phyloP scores from a whole-genome alignment of 139 green algal genomes.

The Gonium pectorale region DNA sequence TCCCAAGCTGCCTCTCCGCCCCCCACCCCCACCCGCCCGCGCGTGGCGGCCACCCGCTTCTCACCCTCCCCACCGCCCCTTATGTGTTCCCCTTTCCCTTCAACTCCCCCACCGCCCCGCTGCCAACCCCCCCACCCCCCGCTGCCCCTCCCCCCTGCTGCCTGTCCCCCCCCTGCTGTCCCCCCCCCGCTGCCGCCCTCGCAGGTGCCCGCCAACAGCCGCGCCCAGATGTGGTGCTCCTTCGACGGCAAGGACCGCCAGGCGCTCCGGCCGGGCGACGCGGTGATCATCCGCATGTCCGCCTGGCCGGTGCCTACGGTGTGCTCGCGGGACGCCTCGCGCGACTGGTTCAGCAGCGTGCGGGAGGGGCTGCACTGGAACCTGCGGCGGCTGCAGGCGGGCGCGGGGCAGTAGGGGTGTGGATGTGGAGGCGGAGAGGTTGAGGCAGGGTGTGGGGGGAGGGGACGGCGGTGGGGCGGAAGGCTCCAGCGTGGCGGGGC shows the following conservation, averaged over 20 bases:
- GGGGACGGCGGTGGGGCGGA: too few relatives aligned
- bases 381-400: slow-evolving; percentile 67
- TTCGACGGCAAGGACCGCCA: slow-evolving; percentile 95
- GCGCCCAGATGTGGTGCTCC: slow-evolving; percentile 81
- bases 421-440: too few relatives aligned
- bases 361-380: slow-evolving; percentile 86
- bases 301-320: slow-evolving; percentile 71
- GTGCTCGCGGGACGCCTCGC: slow-evolving; percentile 70
- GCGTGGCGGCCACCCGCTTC: too few relatives aligned
- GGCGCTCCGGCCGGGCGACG: slow-evolving; percentile 59
- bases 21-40: too few relatives aligned
- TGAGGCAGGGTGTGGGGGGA: too few relatives aligned
- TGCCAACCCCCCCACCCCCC: too few relatives aligned
- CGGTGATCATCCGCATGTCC: slow-evolving; percentile 75
- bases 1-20: too few relatives aligned
- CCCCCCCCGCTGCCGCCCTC: not conserved
- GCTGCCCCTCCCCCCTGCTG: not conserved
- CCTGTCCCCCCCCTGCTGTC: not conserved
- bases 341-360: slow-evolving; percentile 87
- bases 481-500: too few relatives aligned
- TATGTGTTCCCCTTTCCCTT: too few relatives aligned
- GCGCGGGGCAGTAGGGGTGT: slow-evolving; percentile 52
- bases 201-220: slow-evolving; percentile 77
- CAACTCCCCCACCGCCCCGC: too few relatives aligned
- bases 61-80: too few relatives aligned